Conservation (phyloP, 108 stramenopile genomes). For the Pinguiococcus pyrenoidosus region DNA sequence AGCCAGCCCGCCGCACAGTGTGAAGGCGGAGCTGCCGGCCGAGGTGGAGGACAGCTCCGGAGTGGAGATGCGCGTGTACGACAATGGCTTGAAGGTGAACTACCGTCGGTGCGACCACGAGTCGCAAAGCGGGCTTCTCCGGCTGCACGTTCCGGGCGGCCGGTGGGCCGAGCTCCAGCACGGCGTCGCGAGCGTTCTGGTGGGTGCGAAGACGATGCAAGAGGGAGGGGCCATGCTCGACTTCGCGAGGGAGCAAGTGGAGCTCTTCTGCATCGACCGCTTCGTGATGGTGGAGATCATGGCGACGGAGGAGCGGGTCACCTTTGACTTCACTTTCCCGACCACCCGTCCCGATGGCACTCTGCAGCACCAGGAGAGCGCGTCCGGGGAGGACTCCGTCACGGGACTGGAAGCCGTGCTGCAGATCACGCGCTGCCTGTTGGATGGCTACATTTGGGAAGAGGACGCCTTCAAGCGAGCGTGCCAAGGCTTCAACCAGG, state of each 20-base stretch:
- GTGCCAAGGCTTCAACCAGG: constrained; percentile 61
- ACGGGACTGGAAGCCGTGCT: constrained; percentile 2
- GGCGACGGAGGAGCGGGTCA: constrained; percentile 76
- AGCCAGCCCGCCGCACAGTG: too few relatives aligned
- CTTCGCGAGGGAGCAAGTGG: constrained; percentile 89
- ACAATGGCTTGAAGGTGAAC: constrained; percentile 41
- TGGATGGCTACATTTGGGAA: constrained; percentile 82
- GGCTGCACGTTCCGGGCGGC: constrained; percentile 76
- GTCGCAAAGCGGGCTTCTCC: constrained; percentile 63
- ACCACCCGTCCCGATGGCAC: constrained; percentile 46
- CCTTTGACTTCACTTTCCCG: constrained; percentile 83
- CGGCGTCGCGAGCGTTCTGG: constrained; percentile 52
- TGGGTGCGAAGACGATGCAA: constrained; percentile 92
- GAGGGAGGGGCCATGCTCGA: constrained; percentile 88
- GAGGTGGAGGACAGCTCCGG: too few relatives aligned
- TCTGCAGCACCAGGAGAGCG: not conserved
- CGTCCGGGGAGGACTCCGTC: not conserved
- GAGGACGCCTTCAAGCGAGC: constrained; percentile 81
- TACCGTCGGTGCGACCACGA: constrained; percentile 10
- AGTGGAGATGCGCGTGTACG: too few relatives aligned
- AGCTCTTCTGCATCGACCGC: constrained; percentile 92
- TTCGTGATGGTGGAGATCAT: constrained; percentile 92
- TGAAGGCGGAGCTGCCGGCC: too few relatives aligned
- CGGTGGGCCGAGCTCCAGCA: constrained; percentile 58
- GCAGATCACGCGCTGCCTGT: constrained; percentile 76